phyloP scores from a whole-genome alignment of 371 early-diverging fungal species.

The Mucor mucedo region DNA sequence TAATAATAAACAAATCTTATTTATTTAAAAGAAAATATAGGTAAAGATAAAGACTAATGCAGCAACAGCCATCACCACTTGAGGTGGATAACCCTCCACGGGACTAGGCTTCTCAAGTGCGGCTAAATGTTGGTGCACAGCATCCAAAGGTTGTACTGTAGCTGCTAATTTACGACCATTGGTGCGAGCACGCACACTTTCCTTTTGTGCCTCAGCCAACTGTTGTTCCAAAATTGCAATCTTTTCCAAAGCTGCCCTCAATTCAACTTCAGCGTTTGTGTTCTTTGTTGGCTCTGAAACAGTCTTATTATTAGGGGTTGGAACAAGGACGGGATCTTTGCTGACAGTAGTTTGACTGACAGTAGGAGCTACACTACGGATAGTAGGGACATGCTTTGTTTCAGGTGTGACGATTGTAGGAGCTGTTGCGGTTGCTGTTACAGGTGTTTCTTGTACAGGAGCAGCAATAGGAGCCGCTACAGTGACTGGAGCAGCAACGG shows the following conservation, averaged over 20 bases:
- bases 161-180: slow-evolving; percentile 34
- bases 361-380: not conserved
- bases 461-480: not conserved
- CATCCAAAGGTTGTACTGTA: slow-evolving; percentile 50
- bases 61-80: slow-evolving; percentile 22
- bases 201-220: slow-evolving; percentile 28
- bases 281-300: not conserved
- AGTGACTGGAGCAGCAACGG: not conserved
- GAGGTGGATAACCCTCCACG: slow-evolving; percentile 46
- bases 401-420: not conserved
- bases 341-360: not conserved
- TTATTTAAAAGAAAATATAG: slow-evolving; percentile 28
- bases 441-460: not conserved
- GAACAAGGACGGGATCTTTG: not conserved
- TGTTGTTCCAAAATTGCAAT: slow-evolving; percentile 34
- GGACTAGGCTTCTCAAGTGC: slow-evolving; percentile 53
- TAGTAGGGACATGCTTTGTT: not conserved
- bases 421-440: no score
- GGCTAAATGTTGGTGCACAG: slow-evolving; percentile 62
- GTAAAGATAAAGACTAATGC: slow-evolving; percentile 27
- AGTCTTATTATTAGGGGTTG: slow-evolving; percentile 3
- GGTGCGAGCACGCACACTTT: slow-evolving; percentile 26
- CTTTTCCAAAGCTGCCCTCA: slow-evolving; percentile 33
- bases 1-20: not conserved
- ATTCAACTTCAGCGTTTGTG: slow-evolving; percentile 19